Base-by-base conservation (phyloP, 2,329 filamentous ascomycete genomes). In the Phialocephala subalpina region DNA sequence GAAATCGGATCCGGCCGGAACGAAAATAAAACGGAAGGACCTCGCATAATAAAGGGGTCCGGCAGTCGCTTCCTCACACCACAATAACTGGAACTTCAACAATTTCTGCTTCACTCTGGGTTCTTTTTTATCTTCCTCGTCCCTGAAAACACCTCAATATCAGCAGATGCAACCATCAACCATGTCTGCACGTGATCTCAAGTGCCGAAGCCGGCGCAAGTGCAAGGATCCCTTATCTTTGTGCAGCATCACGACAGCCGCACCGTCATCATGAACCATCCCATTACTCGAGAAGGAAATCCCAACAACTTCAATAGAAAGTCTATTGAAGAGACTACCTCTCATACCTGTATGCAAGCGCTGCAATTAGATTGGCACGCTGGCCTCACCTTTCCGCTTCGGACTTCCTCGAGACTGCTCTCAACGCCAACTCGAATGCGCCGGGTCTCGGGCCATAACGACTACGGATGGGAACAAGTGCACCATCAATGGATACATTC, bases 31-130 rank as follows among this genome's bases (percentile, higher is more conserved):
- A 29, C 27, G 22, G 49, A 22, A n/a, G 12, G 25, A 14, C 3
- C 22, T 53, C 49, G 49, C 49, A 53, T 29, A 53, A 53, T 16
- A 53, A 53, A 33, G 49, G 49, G 49, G 49, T 25, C 29, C 49
- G 22, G 49, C 22, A 29, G n/a, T 29, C 22, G 11, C 25, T 16
- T 20, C 2, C 12, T 53, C 49, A 29, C 25, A 53, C 49, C 49
- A 53, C 49, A 53, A 53, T 53, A 16, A 16, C 7, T 53, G 49
- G 49, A 33, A 33, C 49, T 33, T 33, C 11, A 53, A 49, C n/a
- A 53, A 18, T n/a, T n/a, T 33, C 45, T 53, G 8, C 14, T n/a
- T 53, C 49, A 29, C 22, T 29, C 11, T 7, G 25, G 18, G 16
- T 5, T 29, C 27, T 11, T 53, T 33, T 53, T 53, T 33, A 16